phyloP scores from a whole-genome alignment of 352 stramenopile genomes.

The Pythium phragmitis region DNA sequence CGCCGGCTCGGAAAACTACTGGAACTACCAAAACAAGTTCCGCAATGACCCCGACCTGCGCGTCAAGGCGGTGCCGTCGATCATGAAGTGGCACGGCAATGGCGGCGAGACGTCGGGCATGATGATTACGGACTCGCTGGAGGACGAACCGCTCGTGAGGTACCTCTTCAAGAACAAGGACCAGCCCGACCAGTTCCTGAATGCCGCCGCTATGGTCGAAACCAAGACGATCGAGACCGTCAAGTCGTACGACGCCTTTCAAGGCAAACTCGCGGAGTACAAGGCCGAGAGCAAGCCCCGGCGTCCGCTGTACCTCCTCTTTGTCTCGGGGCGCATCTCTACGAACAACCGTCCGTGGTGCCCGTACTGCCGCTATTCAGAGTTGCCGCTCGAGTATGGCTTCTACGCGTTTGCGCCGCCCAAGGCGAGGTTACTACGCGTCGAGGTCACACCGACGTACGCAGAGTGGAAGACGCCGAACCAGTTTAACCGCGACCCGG shows the following conservation, averaged over 20 bases:
- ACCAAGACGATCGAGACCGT: conserved; percentile 62
- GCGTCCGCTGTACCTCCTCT: conserved; percentile 58
- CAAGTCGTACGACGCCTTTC: conserved; percentile 40
- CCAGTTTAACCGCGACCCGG: conserved; percentile 51
- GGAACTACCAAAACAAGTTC: conserved; percentile 55
- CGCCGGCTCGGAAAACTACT: conserved; percentile 49
- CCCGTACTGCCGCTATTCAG: conserved; percentile 76
- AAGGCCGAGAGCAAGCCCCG: conserved; percentile 31
- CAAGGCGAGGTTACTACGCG: conserved; percentile 50
- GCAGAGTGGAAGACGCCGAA: conserved; percentile 62
- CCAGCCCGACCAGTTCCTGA: conserved; percentile 40
- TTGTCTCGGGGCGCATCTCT: conserved; percentile 62
- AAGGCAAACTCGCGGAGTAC: conserved; percentile 38
- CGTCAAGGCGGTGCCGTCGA: conserved; percentile 53
- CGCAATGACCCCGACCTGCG: conserved; percentile 56
- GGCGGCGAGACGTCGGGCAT: conserved; percentile 55
- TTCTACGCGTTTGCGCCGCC: conserved; percentile 72
- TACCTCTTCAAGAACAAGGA: conserved; percentile 69
- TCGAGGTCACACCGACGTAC: conserved; percentile 66
- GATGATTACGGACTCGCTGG: conserved; percentile 45
- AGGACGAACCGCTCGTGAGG: conserved; percentile 53
- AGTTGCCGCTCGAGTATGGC: conserved; percentile 67
- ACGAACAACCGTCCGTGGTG: conserved; percentile 80
- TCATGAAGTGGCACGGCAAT: conserved; percentile 64
- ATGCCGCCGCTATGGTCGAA: conserved; percentile 32